phyloP scores from a whole-genome alignment of 768 basidiomycete genomes.

The Russula vinacea region DNA sequence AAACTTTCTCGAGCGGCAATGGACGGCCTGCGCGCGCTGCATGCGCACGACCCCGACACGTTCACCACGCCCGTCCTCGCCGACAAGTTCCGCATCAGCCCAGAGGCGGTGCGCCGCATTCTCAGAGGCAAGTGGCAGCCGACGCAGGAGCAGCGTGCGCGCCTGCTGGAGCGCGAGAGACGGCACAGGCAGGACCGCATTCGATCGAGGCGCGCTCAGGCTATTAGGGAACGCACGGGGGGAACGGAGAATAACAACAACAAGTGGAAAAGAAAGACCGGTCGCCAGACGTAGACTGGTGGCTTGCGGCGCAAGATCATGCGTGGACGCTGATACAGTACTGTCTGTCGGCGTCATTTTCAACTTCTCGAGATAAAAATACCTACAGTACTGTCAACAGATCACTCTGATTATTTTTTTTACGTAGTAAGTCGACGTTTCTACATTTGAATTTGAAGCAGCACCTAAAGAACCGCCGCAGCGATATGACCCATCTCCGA shows the following conservation, averaged over 20 bases:
- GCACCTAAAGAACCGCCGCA: not conserved
- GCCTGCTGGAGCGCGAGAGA: conserved; percentile 36
- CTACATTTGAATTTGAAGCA: not conserved
- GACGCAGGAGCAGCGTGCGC: conserved; percentile 35
- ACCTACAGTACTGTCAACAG: not conserved
- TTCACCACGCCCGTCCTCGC: conserved; percentile 46
- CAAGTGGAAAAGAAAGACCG: conserved; percentile 7
- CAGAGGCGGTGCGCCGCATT: conserved; percentile 53
- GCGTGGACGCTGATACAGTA: not conserved
- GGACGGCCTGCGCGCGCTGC: conserved; percentile 47
- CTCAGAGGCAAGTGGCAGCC: conserved; percentile 47
- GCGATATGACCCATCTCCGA: not conserved
- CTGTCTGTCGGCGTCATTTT: conserved; percentile 12
- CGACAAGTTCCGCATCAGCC: conserved; percentile 47
- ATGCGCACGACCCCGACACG: conserved; percentile 42
- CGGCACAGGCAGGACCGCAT: conserved; percentile 31
- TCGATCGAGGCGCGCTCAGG: conserved; percentile 1
- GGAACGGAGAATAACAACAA: conserved; percentile 8
- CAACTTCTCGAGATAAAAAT: conserved; percentile 1
- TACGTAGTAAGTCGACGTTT: conserved; percentile 5
- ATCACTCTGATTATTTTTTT: not conserved
- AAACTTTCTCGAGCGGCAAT: conserved; percentile 53
- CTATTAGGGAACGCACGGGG: not conserved
- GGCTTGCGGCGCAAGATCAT: not conserved
- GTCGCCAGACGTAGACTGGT: not conserved